phyloP scores from a whole-genome alignment of 1,284 basidiomycete genomes.

The Malassezia sympodialis region DNA sequence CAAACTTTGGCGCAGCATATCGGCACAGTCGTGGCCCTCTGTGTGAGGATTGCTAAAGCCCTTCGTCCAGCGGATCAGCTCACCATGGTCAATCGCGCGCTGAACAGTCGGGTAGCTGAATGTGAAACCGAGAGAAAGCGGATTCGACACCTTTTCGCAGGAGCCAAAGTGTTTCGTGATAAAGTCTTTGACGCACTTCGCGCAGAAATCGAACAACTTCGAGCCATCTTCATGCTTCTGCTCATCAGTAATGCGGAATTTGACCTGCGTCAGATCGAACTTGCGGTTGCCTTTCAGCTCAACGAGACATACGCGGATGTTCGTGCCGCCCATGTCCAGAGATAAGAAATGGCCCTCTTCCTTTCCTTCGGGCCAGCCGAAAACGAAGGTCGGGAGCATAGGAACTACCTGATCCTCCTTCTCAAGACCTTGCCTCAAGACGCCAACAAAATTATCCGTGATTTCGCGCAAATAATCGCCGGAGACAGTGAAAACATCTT shows the following conservation, averaged over 20 bases:
- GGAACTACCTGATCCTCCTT: constrained; percentile 80
- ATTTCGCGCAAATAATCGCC: constrained; percentile 53
- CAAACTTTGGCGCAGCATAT: constrained; percentile 77
- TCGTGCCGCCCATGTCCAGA: constrained; percentile 84
- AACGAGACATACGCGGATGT: constrained; percentile 93
- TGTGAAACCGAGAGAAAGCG: constrained; percentile 15
- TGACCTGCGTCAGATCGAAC: constrained; percentile 95
- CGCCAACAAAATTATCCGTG: constrained; percentile 86
- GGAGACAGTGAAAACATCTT: constrained; percentile 38
- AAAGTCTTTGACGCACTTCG: constrained; percentile 81
- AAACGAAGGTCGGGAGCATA: constrained; percentile 93
- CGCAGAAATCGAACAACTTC: constrained; percentile 92
- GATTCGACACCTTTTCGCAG: constrained; percentile 63
- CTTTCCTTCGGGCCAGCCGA: constrained; percentile 85
- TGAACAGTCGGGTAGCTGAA: constrained; percentile 51
- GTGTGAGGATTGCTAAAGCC: constrained; percentile 87
- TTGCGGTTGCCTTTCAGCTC: constrained; percentile 80
- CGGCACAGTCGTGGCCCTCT: constrained; percentile 83
- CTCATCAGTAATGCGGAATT: constrained; percentile 91
- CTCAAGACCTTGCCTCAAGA: constrained; percentile 73
- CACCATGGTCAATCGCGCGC: constrained; percentile 84
- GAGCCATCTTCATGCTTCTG: constrained; percentile 97
- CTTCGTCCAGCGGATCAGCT: constrained; percentile 95
- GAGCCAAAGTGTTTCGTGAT: constrained; percentile 63
- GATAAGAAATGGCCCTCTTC: constrained; percentile 86